These are phyloP conservation scores for Penicillium corylophilum DNA, from an alignment of 2,329 filamentous ascomycete species.

Conservation along the genomic window DNA sequence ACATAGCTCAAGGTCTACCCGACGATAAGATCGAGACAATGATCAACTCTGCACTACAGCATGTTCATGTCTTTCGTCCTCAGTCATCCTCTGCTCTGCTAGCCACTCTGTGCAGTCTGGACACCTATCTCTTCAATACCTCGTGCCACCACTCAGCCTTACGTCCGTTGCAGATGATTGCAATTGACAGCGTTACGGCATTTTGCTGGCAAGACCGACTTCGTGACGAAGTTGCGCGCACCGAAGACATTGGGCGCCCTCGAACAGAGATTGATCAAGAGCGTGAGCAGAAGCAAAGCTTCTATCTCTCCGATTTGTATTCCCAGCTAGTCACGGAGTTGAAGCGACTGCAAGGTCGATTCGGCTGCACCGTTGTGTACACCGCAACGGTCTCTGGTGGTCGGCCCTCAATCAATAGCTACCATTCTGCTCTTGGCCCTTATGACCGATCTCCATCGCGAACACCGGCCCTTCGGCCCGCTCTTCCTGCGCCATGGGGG, in stretches of 20 bases:
- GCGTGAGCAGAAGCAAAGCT: constrained; percentile 28
- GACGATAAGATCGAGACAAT: constrained; percentile 24
- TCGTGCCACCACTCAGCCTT: constrained; percentile 47
- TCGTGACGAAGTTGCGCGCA: constrained; percentile 44
- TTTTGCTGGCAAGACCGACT: constrained; percentile 57
- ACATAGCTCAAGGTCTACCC: background rate
- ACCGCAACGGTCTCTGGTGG: constrained; percentile 32
- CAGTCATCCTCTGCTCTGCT: constrained; percentile 53
- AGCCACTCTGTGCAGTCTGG: constrained; percentile 48
- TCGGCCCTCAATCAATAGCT: constrained; percentile 10
- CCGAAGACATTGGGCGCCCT: constrained; percentile 37
- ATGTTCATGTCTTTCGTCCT: constrained; percentile 60
- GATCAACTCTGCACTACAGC: constrained; percentile 46
- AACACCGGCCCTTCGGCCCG: constrained; percentile 32
- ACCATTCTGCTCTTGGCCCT: constrained; percentile 9
- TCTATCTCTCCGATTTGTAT: constrained; percentile 34
- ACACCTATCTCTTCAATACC: constrained; percentile 50
- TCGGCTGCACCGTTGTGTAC: constrained; percentile 42
- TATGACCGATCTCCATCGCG: constrained; percentile 17
- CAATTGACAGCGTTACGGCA: constrained; percentile 56
- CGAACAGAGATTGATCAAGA: constrained; percentile 28
- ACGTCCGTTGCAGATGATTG: constrained; percentile 50
- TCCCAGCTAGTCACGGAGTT: constrained; percentile 29
- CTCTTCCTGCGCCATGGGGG: constrained; percentile 41
- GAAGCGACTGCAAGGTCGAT: constrained; percentile 36